These are phyloP conservation scores for Purpureocillium takamizusanense DNA, from an alignment of 2,329 filamentous ascomycete species.

Conservation along the genomic window DNA sequence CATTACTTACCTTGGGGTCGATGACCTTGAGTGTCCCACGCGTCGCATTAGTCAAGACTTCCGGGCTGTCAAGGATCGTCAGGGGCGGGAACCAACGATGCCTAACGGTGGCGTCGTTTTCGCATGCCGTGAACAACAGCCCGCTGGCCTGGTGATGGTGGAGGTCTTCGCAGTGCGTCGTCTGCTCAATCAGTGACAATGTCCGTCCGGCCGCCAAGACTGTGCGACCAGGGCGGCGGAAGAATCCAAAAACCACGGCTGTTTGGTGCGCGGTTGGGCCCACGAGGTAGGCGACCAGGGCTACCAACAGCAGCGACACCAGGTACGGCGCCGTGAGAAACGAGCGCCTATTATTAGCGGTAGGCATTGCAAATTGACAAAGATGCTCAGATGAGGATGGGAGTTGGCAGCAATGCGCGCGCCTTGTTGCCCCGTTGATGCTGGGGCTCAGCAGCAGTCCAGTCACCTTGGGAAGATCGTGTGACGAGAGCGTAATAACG, in stretches of 20 bases:
- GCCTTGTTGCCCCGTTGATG: too few species aligned
- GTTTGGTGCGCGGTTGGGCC: slow-evolving; percentile 1
- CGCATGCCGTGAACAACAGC: slow-evolving; percentile 47
- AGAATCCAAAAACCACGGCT: slow-evolving; percentile 15
- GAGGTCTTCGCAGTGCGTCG: slow-evolving; percentile 49
- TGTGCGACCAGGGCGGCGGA: slow-evolving; percentile 14
- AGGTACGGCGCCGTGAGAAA: background rate
- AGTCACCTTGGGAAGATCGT: too few species aligned
- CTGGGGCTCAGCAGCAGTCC: too few species aligned
- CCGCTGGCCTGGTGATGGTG: slow-evolving; percentile 41
- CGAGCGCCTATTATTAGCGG: too few species aligned
- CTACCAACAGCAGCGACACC: slow-evolving; percentile 4
- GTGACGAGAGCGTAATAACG: too few species aligned
- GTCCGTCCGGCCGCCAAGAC: slow-evolving; percentile 13
- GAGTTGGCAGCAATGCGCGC: too few species aligned
- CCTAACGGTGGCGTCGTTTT: slow-evolving; percentile 30
- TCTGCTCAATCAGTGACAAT: slow-evolving; percentile 37
- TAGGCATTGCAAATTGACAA: too few species aligned
- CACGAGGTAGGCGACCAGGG: slow-evolving; percentile 5
- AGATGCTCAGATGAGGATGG: too few species aligned
- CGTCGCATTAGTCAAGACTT: slow-evolving; percentile 18
- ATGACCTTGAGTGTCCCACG: slow-evolving; percentile 42
- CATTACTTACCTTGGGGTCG: slow-evolving; percentile 40
- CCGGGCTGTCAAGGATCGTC: slow-evolving; percentile 28
- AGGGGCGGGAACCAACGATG: slow-evolving; percentile 45